Percentiles rank a stretch among this genome's conserved stretches.
Evolutionary conservation across 2,329 filamentous ascomycete genomes (phyloP).

Genomic region (Pestalotiopsis sp.): DNA sequence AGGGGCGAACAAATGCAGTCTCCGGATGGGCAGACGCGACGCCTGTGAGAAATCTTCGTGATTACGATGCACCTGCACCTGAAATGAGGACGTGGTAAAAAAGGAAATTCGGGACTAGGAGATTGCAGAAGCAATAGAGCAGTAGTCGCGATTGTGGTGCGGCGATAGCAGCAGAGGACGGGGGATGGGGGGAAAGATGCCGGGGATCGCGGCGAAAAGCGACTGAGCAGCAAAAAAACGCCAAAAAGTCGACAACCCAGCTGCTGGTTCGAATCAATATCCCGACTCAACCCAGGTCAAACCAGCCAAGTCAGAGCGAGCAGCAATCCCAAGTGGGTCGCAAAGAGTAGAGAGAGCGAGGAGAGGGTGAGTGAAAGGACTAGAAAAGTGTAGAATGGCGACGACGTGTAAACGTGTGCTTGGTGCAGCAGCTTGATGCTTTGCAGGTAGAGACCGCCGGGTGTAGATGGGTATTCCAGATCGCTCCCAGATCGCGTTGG

Average conservation of each 20-base stretch:
- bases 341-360: not conserved
- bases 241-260: not conserved
- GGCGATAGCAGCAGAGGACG: not conserved
- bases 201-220: not conserved
- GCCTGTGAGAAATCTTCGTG: not conserved
- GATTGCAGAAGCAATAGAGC: not conserved
- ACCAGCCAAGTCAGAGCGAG: not conserved
- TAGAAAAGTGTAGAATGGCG: not conserved
- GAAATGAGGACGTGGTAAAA: not conserved
- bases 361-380: not conserved
- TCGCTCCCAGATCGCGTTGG: not conserved
- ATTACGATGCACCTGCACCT: not conserved
- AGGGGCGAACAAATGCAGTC: not conserved
- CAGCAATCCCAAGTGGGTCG: not conserved
- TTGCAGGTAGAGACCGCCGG: not conserved
- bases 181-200: not conserved
- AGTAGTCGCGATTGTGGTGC: not conserved
- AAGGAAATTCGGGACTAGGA: not conserved
- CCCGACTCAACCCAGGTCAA: not conserved
- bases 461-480: not conserved
- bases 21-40: not conserved
- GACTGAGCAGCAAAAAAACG: conserved; percentile 1
- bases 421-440: not conserved
- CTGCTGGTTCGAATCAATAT: not conserved
- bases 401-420: not conserved